phyloP scores from a whole-genome alignment of 306 rosid species.

The Ormosia emarginata region DNA sequence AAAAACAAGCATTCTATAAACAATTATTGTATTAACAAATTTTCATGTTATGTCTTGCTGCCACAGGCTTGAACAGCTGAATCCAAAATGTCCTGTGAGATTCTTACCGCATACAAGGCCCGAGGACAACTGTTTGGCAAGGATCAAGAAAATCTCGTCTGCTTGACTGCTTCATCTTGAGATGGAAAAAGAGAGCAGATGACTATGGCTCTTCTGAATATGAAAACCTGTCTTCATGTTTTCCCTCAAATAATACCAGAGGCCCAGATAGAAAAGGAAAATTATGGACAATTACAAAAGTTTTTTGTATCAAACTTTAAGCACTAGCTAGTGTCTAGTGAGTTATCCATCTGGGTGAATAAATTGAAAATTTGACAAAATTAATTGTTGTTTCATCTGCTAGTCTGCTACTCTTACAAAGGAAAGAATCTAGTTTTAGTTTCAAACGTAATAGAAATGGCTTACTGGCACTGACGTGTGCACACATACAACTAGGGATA shows the following conservation, averaged over 20 bases:
- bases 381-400: not conserved
- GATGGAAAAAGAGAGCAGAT: not conserved
- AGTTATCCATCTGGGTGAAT: not conserved
- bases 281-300: not conserved
- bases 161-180: not conserved
- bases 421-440: too few relatives aligned
- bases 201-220: not conserved
- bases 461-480: not conserved
- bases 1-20: not conserved
- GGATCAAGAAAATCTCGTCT: slow-evolving; percentile 30
- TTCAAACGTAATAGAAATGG: too few relatives aligned
- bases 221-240: not conserved
- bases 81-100: slow-evolving; percentile 39
- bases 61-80: slow-evolving; percentile 42
- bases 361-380: not conserved
- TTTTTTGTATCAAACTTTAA: not conserved
- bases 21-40: not conserved
- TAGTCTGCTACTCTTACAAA: too few relatives aligned
- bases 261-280: not conserved
- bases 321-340: not conserved
- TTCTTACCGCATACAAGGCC: slow-evolving; percentile 71
- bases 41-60: not conserved
- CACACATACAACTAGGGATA: too few relatives aligned
- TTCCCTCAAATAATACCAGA: not conserved
- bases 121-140: slow-evolving; percentile 63